Conservation (phyloP, 352 stramenopile species). For the Poterioochromonas sp. region DNA sequence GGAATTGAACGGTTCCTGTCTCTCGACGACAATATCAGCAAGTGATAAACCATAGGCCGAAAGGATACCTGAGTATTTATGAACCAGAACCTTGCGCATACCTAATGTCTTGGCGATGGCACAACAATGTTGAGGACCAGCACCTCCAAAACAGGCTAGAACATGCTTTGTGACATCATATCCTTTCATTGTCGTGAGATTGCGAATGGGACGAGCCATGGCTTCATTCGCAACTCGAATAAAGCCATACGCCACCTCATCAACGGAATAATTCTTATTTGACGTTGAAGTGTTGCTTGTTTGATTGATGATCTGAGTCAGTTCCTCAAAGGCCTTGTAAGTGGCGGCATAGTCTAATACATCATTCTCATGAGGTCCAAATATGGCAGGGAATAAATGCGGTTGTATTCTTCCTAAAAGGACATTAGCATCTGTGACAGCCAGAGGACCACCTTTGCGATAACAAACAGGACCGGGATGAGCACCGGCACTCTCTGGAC, state of each 20-base stretch:
- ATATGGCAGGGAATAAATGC: constrained; percentile 93
- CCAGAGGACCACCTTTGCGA: constrained; percentile 83
- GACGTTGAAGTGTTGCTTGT: constrained; percentile 36
- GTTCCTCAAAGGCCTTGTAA: constrained; percentile 70
- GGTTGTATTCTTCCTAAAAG: constrained; percentile 92
- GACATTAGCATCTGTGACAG: constrained; percentile 96
- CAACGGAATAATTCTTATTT: constrained; percentile 57
- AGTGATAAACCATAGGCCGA: constrained; percentile 93
- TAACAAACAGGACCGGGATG: constrained; percentile 78
- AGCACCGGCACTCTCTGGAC: constrained; percentile 87
- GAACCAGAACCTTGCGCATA: constrained; percentile 95
- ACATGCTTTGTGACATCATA: constrained; percentile 92
- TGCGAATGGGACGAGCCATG: constrained; percentile 98
- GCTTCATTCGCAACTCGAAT: constrained; percentile 95
- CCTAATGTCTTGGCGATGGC: constrained; percentile 87
- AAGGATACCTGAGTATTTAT: constrained; percentile 94
- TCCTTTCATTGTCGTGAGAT: constrained; percentile 91
- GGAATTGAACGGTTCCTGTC: constrained; percentile 70
- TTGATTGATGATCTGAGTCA: constrained; percentile 75
- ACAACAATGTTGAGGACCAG: constrained; percentile 93
- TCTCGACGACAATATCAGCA: constrained; percentile 92
- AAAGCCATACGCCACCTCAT: constrained; percentile 94
- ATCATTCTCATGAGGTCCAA: constrained; percentile 93
- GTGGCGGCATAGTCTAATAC: constrained; percentile 87
- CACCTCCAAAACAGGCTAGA: constrained; percentile 94